These are phyloP conservation scores for Lotmaria passim DNA, from an alignment of 208 protist species.

Conservation along the genomic window DNA sequence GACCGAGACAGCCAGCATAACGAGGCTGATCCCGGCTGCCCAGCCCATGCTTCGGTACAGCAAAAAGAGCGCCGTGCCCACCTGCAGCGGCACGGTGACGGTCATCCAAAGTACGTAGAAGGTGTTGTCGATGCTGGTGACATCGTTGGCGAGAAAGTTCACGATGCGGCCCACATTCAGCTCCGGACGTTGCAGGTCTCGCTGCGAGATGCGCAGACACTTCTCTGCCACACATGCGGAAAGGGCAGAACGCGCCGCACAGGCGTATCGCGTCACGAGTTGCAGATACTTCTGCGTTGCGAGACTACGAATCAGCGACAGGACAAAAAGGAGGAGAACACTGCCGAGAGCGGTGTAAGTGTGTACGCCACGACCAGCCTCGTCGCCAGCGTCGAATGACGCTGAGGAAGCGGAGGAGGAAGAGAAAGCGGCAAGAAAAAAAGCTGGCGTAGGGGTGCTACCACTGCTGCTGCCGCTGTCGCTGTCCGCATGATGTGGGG, in stretches of 20 bases:
- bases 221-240: constrained; percentile 74
- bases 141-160: constrained; percentile 44
- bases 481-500: constrained; percentile 9
- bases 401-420: background rate
- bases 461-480: too few relatives aligned
- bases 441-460: too few relatives aligned
- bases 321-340: constrained; percentile 38
- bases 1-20: constrained; percentile 63
- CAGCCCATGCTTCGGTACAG: constrained; percentile 65
- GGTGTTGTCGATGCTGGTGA: background rate
- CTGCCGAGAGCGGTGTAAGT: constrained; percentile 42
- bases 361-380: background rate
- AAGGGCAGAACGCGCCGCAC: constrained; percentile 2
- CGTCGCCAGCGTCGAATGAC: background rate
- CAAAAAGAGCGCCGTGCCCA: constrained; percentile 63
- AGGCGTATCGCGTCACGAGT: background rate
- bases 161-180: constrained; percentile 86
- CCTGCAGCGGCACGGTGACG: constrained; percentile 45
- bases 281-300: constrained; percentile 3
- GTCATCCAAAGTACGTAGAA: constrained; percentile 21
- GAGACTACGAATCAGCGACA: background rate
- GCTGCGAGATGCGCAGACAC: constrained; percentile 56
- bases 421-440: too few relatives aligned
- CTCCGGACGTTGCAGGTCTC: constrained; percentile 55
- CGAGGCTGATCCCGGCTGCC: constrained; percentile 69